A percentile compares a stretch with the other conserved stretches of the same genome.
Evolutionary conservation across 345 rosid species (phyloP).

Genomic region (Ceriops tagal): DNA sequence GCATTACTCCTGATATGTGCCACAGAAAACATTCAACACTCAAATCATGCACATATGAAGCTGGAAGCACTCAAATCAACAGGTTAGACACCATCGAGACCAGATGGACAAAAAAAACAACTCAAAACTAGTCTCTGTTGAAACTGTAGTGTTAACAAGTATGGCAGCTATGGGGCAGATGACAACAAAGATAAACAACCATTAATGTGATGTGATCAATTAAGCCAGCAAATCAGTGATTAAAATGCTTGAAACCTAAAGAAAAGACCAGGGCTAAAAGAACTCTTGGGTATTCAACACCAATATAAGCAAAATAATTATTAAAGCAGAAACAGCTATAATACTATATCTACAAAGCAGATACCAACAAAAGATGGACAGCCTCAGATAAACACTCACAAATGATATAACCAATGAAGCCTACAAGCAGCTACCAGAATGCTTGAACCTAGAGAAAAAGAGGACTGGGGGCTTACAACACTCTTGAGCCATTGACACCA

Average conservation of each 20-base stretch:
- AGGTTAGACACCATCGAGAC: too few relatives aligned
- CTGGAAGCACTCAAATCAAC: too few relatives aligned
- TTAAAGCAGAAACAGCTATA: neutral
- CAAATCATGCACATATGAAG: too few relatives aligned
- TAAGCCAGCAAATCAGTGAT: neutral
- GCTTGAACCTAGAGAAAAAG: neutral
- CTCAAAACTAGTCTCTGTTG: slow-evolving; percentile 1
- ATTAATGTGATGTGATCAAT: neutral
- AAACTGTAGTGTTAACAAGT: slow-evolving; percentile 8
- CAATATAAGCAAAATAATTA: too few relatives aligned
- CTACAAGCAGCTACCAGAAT: slow-evolving; percentile 6
- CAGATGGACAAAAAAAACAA: neutral
- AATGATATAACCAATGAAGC: slow-evolving; percentile 10
- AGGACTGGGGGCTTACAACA: slow-evolving; percentile 1
- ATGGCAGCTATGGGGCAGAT: neutral
- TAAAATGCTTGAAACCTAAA: neutral
- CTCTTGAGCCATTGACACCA: slow-evolving; percentile 10
- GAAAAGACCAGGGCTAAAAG: too few relatives aligned
- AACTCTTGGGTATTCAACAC: too few relatives aligned
- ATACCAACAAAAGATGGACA: neutral
- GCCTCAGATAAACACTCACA: slow-evolving; percentile 2
- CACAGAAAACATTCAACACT: too few relatives aligned
- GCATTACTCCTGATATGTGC: too few relatives aligned
- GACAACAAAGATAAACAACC: neutral
- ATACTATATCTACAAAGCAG: slow-evolving; percentile 27